phyloP scores from a whole-genome alignment of 2,329 filamentous ascomycete species.

The Berkeleyomyces rouxiae region DNA sequence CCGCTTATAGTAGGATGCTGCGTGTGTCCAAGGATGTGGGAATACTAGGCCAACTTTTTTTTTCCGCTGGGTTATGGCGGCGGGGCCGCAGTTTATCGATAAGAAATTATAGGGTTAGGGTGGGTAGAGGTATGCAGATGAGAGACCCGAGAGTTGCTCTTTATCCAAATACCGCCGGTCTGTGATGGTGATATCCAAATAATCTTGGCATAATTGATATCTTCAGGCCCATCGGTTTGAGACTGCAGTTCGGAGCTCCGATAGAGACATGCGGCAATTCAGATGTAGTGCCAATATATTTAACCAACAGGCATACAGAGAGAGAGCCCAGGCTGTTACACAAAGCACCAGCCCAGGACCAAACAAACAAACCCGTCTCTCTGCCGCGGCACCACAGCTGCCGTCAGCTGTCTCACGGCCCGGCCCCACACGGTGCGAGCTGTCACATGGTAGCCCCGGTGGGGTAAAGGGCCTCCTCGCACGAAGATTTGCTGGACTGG shows the following conservation, averaged over 20 bases:
- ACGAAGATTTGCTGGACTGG: not conserved
- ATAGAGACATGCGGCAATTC: too few relatives aligned
- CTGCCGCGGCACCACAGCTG: not conserved
- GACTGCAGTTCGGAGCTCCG: too few relatives aligned
- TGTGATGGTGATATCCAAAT: too few relatives aligned
- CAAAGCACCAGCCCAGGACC: too few relatives aligned
- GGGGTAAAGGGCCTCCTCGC: not conserved
- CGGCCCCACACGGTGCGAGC: not conserved
- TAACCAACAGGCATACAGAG: too few relatives aligned
- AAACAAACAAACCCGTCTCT: too few relatives aligned
- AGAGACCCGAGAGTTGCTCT: too few relatives aligned
- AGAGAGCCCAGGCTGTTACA: too few relatives aligned
- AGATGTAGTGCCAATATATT: too few relatives aligned
- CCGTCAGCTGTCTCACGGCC: not conserved
- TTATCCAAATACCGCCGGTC: too few relatives aligned
- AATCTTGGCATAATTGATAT: too few relatives aligned
- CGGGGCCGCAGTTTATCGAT: slow-evolving; percentile 5
- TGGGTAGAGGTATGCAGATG: not conserved
- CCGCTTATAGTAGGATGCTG: not conserved
- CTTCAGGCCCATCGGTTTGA: too few relatives aligned
- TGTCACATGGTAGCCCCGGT: not conserved
- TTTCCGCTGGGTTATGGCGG: not conserved
- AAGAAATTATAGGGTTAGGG: slow-evolving; percentile 2
- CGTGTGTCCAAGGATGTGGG: not conserved
- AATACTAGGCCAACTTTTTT: not conserved